Evolutionary conservation across 768 basidiomycete species (phyloP), one percentile per base, ranked within the genome.

Genomic region (Leccinum subgranulosum): DNA sequence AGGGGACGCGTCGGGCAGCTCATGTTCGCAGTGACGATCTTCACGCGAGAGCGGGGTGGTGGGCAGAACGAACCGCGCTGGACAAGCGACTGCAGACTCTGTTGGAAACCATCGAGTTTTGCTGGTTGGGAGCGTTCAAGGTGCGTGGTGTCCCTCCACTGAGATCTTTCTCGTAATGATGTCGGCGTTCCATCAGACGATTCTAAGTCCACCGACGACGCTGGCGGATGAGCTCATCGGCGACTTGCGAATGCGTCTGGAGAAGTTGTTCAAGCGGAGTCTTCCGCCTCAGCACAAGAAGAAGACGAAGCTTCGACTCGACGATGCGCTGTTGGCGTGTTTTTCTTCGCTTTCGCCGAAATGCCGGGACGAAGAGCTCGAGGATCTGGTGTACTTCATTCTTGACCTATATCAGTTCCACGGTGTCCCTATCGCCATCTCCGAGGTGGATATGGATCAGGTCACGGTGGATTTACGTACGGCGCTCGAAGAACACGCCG

Each of bases 71-170:
- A 3, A 74, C 76, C 23, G 81, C 79, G 21, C 78, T 98, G n/a
- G 94, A 98, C 66, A 77, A 76, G 49, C 81, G 93, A 23, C 69
- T 99, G 66, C 77, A 83, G 56, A 83, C 84, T 29, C 72, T 99
- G 6, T 70, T 97, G 33, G 84, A 84, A 61, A 92, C 87, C 61
- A 86, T 99, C 46, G 97, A 98, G 69, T 94, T 91, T 64, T 94
- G 90, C 67, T 98, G 97, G 97, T 79, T 99, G 3, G 96, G 97
- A 1, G 94, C 89, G 21, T 98, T 97, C 83, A 98, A 98, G 85
- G 95, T 94, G 51, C 33, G 78, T 65, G 3, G 21, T 55, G 9
- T 56, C 15, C 33, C 19, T 4, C 4, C 15, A 2, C 15, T n/a
- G 39, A 12, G 27, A 27, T 57, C 3, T 15, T 29, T 17, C 39